These are phyloP conservation scores for Mortierella sp. DNA, from an alignment of 371 early-diverging fungal species.

Conservation along the genomic window DNA sequence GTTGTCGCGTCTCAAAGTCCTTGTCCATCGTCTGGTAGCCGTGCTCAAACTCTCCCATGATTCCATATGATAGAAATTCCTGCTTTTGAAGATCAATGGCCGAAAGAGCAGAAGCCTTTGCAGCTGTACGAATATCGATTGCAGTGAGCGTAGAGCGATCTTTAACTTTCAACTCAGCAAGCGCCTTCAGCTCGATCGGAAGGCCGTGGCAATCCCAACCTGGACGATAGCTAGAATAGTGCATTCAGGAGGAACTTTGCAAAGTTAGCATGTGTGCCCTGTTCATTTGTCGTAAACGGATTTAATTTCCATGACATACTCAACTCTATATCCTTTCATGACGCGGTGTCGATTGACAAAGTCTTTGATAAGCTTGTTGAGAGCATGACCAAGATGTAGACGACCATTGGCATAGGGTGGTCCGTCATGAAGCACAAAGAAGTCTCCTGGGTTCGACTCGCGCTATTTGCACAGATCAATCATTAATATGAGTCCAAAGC, in stretches of 20 bases:
- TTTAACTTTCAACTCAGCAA: conserved; percentile 69
- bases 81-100: conserved; percentile 76
- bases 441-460: conserved; percentile 69
- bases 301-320: conserved; percentile 55
- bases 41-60: conserved; percentile 89
- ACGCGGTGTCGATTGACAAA: conserved; percentile 88
- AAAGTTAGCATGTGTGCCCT: no score
- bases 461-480: conserved; percentile 19
- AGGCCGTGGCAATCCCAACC: conserved; percentile 99
- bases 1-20: conserved; percentile 83
- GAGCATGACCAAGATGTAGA: conserved; percentile 93
- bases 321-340: conserved; percentile 86
- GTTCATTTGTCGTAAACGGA: no score
- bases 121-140: conserved; percentile 72
- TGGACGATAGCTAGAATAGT: conserved; percentile 76
- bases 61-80: conserved; percentile 77
- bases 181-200: conserved; percentile 95
- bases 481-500: not conserved
- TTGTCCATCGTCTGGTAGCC: conserved; percentile 82
- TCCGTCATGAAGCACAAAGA: conserved; percentile 94
- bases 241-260: no score
- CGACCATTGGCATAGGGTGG: conserved; percentile 98
- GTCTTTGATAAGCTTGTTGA: conserved; percentile 96
- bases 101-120: conserved; percentile 73
- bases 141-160: conserved; percentile 60